Conservation (phyloP, 257 asterid species). For the Primulina tabacum region DNA sequence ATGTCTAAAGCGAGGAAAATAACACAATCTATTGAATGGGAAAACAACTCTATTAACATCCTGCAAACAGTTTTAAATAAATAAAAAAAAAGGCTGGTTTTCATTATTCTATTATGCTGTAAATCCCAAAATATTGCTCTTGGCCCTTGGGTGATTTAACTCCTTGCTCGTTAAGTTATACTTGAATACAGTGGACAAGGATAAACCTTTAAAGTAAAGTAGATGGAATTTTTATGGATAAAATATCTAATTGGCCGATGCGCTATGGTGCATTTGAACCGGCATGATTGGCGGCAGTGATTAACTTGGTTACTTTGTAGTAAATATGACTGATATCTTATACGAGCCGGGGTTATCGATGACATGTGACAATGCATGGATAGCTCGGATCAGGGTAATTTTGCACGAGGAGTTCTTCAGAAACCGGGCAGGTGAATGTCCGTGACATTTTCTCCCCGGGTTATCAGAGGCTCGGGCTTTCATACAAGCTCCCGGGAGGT, state of each 20-base stretch:
- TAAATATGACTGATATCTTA: no score
- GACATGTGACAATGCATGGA: no score
- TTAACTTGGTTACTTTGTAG: neutral
- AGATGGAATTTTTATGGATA: neutral
- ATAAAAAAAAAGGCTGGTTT: neutral
- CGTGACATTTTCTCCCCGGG: no score
- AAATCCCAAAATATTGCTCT: neutral
- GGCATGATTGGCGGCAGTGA: neutral
- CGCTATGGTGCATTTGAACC: neutral
- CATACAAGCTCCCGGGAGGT: no score
- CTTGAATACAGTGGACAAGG: neutral
- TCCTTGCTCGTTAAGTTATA: neutral
- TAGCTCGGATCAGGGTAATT: no score
- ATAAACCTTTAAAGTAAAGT: neutral
- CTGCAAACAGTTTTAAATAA: neutral
- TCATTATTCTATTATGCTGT: neutral
- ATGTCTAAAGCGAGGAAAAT: conserved; percentile 21
- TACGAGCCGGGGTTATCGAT: no score
- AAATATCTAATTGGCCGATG: neutral
- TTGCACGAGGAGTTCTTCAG: no score
- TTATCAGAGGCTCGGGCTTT: no score
- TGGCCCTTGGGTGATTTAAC: neutral
- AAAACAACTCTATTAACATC: neutral
- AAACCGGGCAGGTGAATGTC: no score
- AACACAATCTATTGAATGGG: conserved; percentile 5